phyloP scores from a whole-genome alignment of 2,329 filamentous ascomycete species.

The Trichoderma sp. region DNA sequence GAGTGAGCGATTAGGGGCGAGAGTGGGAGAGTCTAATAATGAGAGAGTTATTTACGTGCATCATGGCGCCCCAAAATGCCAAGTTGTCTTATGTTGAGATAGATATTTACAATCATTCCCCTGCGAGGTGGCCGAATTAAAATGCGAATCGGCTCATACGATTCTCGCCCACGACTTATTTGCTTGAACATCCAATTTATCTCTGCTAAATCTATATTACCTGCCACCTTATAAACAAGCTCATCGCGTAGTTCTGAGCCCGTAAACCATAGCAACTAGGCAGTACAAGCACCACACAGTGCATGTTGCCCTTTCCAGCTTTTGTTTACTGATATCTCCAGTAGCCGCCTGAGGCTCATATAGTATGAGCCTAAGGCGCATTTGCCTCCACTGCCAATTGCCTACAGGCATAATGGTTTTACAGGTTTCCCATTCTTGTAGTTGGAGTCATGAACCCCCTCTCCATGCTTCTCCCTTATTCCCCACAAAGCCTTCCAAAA shows the following conservation, averaged over 20 bases:
- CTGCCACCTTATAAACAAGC: background rate
- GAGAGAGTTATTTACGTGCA: background rate
- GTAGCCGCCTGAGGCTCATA: background rate
- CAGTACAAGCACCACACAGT: no score
- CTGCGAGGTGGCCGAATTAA: background rate
- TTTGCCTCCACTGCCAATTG: background rate
- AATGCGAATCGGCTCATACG: background rate
- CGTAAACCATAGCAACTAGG: no score
- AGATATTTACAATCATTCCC: background rate
- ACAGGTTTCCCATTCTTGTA: no score
- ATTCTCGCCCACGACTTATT: background rate
- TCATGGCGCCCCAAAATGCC: no score
- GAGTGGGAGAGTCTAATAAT: background rate
- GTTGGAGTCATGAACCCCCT: background rate
- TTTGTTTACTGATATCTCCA: no score
- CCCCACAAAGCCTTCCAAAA: background rate
- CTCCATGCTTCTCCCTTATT: background rate
- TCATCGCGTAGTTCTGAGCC: background rate
- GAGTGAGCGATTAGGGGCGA: no score
- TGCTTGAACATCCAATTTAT: background rate
- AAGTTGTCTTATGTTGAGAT: background rate
- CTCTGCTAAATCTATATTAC: background rate
- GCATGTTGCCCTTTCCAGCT: no score
- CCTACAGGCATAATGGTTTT: no score
- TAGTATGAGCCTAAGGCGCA: background rate